A percentile compares a stretch with the other conserved stretches of the same genome.
phyloP scores from a whole-genome alignment of 1,284 basidiomycete species.

The Xerocomus nothofagi region DNA sequence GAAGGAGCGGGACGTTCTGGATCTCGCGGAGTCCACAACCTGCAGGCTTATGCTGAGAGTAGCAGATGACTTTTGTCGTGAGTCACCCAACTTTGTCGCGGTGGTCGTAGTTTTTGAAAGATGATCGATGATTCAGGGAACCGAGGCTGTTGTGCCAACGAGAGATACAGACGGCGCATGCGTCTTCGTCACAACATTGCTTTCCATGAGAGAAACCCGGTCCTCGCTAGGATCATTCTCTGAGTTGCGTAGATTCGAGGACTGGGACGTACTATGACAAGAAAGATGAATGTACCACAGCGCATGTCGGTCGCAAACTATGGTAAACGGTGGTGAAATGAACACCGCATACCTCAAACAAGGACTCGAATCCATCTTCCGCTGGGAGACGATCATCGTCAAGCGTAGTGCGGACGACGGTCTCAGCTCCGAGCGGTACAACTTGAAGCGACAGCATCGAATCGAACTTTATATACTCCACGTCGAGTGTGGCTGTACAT shows the following conservation, averaged over 20 bases:
- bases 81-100: conserved; percentile 27
- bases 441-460: no score
- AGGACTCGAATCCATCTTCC: conserved; percentile 48
- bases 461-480: background rate
- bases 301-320: conserved; percentile 64
- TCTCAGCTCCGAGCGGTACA: conserved; percentile 13
- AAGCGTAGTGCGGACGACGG: conserved; percentile 6
- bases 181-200: conserved; percentile 35
- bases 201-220: conserved; percentile 15
- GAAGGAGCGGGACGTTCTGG: conserved; percentile 53
- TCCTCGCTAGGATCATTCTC: conserved; percentile 25
- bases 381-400: conserved; percentile 15
- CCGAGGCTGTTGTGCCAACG: conserved; percentile 54
- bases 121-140: conserved; percentile 34
- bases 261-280: background rate
- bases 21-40: conserved; percentile 48
- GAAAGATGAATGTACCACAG: background rate
- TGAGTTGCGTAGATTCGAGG: conserved; percentile 3
- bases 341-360: conserved; percentile 72
- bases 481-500: background rate
- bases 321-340: conserved; percentile 57
- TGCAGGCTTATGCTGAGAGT: conserved; percentile 50
- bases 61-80: conserved; percentile 55
- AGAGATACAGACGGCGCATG: conserved; percentile 50
- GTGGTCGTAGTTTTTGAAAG: background rate